Evolutionary conservation across 2,329 filamentous ascomycete species (phyloP).

Genomic region (Colletotrichum orchidophilum): DNA sequence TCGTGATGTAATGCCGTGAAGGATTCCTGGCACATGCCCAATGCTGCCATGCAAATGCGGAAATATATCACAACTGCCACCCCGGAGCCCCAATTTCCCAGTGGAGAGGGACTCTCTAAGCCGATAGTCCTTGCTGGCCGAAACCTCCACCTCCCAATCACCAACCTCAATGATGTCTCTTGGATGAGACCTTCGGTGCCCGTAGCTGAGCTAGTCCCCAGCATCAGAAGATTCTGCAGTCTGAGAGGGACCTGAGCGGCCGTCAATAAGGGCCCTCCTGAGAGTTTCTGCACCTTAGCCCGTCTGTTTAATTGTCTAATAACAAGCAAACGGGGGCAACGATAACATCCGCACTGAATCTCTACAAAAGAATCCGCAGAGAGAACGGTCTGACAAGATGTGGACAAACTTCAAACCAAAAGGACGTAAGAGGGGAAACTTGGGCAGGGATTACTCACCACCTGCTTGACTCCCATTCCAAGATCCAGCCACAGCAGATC

Average conservation of each 20-base stretch:
- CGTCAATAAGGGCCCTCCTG: conserved; percentile 34
- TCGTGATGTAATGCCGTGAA: conserved; percentile 18
- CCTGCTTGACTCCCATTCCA: conserved; percentile 73
- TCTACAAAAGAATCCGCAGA: neutral
- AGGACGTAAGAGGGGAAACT: neutral
- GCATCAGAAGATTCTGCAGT: conserved; percentile 36
- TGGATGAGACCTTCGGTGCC: neutral
- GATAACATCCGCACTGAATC: neutral
- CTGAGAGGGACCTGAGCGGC: conserved; percentile 36
- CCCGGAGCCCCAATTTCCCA: neutral
- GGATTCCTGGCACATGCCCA: conserved; percentile 7
- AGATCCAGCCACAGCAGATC: conserved; percentile 82
- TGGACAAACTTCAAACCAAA: neutral
- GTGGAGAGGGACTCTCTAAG: neutral
- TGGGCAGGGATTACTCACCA: conserved; percentile 65
- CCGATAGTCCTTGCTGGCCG: neutral
- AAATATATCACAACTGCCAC: neutral
- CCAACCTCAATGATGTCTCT: neutral
- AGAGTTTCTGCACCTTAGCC: conserved; percentile 34
- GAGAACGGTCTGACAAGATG: neutral
- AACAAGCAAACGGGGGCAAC: conserved; percentile 30
- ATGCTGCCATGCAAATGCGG: conserved; percentile 25
- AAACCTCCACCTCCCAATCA: neutral
- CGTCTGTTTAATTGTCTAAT: conserved; percentile 34
- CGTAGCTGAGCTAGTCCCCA: conserved; percentile 24